Conservation (phyloP, 1,284 basidiomycete genomes). For the Microbotryum lychnidis-dioicae region DNA sequence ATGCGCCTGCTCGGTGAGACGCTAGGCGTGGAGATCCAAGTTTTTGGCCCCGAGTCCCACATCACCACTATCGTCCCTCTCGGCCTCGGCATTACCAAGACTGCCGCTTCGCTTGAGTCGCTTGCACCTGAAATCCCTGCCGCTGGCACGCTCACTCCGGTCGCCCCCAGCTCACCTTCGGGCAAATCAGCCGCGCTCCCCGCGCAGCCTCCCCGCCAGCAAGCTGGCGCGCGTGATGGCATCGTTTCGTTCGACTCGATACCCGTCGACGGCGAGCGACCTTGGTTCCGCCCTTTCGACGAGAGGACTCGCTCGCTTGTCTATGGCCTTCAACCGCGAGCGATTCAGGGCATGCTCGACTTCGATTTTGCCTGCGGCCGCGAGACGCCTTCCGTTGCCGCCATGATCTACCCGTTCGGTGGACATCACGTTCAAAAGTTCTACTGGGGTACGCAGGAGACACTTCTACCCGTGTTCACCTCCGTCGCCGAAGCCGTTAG, state of each 20-base stretch:
- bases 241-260: conserved; percentile 59
- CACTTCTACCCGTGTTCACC: conserved; percentile 94
- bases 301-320: conserved; percentile 88
- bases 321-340: conserved; percentile 96
- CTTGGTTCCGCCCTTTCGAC: conserved; percentile 83
- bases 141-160: conserved; percentile 22
- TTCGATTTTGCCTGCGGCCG: conserved; percentile 98
- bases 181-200: conserved; percentile 10
- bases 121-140: conserved; percentile 12
- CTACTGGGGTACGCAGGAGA: conserved; percentile 98
- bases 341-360: conserved; percentile 99
- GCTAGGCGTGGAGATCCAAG: conserved; percentile 88
- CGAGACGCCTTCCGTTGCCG: conserved; percentile 83
- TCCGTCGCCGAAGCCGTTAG: conserved; percentile 80
- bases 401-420: conserved; percentile 99
- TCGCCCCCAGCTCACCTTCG: conserved; percentile 22
- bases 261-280: conserved; percentile 47
- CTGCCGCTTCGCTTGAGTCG: conserved; percentile 33
- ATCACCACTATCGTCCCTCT: conserved; percentile 98
- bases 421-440: conserved; percentile 97
- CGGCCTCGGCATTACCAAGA: conserved; percentile 63
- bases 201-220: conserved; percentile 37
- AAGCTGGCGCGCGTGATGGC: conserved; percentile 40
- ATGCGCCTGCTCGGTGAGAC: conserved; percentile 97
- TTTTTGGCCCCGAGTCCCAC: conserved; percentile 92